phyloP scores from a whole-genome alignment of 1,284 basidiomycete genomes.

The Ceratobasidium sp. region DNA sequence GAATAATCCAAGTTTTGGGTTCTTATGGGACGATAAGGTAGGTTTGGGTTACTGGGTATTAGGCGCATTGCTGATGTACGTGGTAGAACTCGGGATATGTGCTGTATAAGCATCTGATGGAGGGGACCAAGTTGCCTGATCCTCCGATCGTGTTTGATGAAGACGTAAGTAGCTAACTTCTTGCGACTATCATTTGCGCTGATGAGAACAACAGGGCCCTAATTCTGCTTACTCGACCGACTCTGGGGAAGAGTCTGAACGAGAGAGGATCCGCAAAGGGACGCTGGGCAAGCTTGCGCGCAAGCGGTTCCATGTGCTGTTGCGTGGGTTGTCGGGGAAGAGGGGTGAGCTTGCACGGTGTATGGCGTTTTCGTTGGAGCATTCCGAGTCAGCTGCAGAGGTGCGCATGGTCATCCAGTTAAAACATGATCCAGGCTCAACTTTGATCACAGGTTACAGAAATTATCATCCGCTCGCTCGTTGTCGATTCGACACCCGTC shows the following conservation, averaged over 20 bases:
- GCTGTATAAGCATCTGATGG: slow-evolving; percentile 37
- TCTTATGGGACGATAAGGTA: slow-evolving; percentile 79
- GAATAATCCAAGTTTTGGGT: slow-evolving; percentile 85
- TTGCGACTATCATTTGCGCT: not conserved
- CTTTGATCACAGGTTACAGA: slow-evolving; percentile 76
- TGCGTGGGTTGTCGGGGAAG: slow-evolving; percentile 87
- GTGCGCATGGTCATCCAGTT: slow-evolving; percentile 62
- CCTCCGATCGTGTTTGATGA: slow-evolving; percentile 83
- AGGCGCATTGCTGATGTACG: not conserved
- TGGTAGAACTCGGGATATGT: slow-evolving; percentile 84
- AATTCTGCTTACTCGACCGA: slow-evolving; percentile 95
- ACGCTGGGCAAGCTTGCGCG: slow-evolving; percentile 82
- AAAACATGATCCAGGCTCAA: not conserved
- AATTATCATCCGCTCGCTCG: slow-evolving; percentile 85
- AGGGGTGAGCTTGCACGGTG: slow-evolving; percentile 92
- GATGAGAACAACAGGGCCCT: slow-evolving; percentile 73
- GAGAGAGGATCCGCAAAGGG: slow-evolving; percentile 77
- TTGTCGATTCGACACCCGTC: slow-evolving; percentile 90
- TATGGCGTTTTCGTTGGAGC: slow-evolving; percentile 96
- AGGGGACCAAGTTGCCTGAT: slow-evolving; percentile 63
- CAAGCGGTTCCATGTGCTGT: slow-evolving; percentile 89
- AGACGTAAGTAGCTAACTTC: slow-evolving; percentile 68
- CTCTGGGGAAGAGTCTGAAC: slow-evolving; percentile 93
- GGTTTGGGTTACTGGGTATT: slow-evolving; percentile 47
- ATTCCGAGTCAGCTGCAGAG: slow-evolving; percentile 93